phyloP scores from a whole-genome alignment of 176 grass and related monocot species.

The Rhynchospora pubera region DNA sequence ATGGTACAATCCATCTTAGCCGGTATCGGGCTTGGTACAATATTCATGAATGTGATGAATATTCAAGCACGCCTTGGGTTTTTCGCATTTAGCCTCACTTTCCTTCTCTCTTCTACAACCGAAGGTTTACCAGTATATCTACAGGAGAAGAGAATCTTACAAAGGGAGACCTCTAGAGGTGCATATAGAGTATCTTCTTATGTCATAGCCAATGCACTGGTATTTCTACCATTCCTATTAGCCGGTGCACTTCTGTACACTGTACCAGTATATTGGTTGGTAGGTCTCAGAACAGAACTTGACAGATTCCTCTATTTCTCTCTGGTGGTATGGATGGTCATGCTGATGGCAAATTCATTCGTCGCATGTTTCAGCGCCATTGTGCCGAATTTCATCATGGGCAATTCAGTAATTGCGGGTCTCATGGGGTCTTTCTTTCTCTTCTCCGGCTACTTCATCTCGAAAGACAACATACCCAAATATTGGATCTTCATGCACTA shows the following conservation, averaged over 20 bases:
- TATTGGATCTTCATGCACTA: slow-evolving; percentile 99
- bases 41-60: slow-evolving; percentile 57
- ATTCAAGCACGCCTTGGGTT: slow-evolving; percentile 70
- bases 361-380: slow-evolving; percentile 72
- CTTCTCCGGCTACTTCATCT: slow-evolving; percentile 94
- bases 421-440: slow-evolving; percentile 95
- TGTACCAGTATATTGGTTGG: slow-evolving; percentile 79
- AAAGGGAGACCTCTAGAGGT: slow-evolving; percentile 70
- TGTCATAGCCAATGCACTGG: slow-evolving; percentile 50
- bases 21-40: slow-evolving; percentile 57
- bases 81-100: slow-evolving; percentile 93
- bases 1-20: slow-evolving; percentile 53
- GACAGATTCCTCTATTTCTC: slow-evolving; percentile 69
- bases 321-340: slow-evolving; percentile 76
- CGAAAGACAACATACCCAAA: slow-evolving; percentile 54
- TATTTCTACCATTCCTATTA: slow-evolving; percentile 67
- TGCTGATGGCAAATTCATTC: slow-evolving; percentile 85
- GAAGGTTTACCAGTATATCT: slow-evolving; percentile 83
- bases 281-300: slow-evolving; percentile 47
- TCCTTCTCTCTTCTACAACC: slow-evolving; percentile 74
- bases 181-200: slow-evolving; percentile 87
- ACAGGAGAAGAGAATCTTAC: slow-evolving; percentile 67
- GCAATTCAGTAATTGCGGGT: slow-evolving; percentile 65
- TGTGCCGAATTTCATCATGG: slow-evolving; percentile 83
- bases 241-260: slow-evolving; percentile 49